Conservation (phyloP, 257 asterid genomes). For the Solanum raphanifolium region DNA sequence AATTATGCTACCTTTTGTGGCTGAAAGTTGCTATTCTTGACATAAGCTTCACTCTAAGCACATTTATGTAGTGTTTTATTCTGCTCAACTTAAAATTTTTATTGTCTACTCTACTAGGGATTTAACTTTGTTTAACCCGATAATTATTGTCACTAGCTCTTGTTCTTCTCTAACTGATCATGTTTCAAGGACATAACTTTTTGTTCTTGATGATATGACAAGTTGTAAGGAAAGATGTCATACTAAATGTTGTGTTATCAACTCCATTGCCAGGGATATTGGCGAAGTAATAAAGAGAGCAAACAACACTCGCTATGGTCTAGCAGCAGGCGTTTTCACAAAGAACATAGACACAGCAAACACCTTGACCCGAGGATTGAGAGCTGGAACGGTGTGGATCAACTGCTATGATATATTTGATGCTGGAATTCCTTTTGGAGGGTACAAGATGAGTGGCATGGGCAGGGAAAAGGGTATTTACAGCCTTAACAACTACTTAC, state of each 20-base stretch:
- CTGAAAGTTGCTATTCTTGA: not conserved
- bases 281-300: conserved; percentile 68
- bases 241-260: not conserved
- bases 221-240: not conserved
- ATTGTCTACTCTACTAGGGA: not conserved
- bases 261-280: conserved; percentile 26
- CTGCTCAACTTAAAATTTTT: not conserved
- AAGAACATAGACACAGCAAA: conserved; percentile 50
- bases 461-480: conserved; percentile 72
- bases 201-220: not conserved
- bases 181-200: not conserved
- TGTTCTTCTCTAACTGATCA: not conserved
- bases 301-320: conserved; percentile 49
- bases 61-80: not conserved
- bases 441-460: conserved; percentile 81
- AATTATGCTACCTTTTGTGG: not conserved
- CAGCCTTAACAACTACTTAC: conserved; percentile 65
- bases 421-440: conserved; percentile 70
- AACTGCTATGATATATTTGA: conserved; percentile 70
- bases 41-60: not conserved
- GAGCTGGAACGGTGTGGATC: conserved; percentile 65
- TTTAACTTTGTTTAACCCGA: not conserved
- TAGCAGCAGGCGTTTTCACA: conserved; percentile 81
- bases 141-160: not conserved
- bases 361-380: conserved; percentile 51